These are phyloP conservation scores for Phycomyces nitens DNA, from an alignment of 192 early-diverging fungal species.

Conservation along the genomic window DNA sequence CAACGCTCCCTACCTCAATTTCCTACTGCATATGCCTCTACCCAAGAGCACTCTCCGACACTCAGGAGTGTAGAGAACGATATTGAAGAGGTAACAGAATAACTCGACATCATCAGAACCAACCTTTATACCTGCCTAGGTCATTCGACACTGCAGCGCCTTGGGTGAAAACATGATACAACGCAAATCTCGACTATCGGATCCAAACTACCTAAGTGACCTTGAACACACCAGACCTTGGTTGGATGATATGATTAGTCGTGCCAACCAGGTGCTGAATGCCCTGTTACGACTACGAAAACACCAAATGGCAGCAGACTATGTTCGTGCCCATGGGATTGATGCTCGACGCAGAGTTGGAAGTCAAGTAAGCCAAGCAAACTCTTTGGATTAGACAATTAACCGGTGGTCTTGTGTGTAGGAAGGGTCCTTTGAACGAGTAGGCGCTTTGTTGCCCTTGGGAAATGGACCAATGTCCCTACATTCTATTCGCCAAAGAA, in stretches of 20 bases:
- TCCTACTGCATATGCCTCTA: slow-evolving; percentile 1
- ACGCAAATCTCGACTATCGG: slow-evolving; percentile 6
- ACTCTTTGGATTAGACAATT: background rate
- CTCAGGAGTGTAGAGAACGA: slow-evolving; percentile 4
- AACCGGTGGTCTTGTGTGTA: background rate
- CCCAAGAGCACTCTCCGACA: background rate
- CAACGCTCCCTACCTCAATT: slow-evolving; percentile 5
- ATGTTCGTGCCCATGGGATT: background rate
- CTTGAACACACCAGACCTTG: slow-evolving; percentile 12
- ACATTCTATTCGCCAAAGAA: slow-evolving; percentile 9
- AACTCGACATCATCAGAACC: background rate
- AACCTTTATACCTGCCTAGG: background rate
- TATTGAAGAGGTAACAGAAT: slow-evolving; percentile 16
- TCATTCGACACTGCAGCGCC: slow-evolving; percentile 16
- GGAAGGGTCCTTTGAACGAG: background rate
- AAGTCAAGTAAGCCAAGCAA: slow-evolving; percentile 1
- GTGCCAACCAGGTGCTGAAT: slow-evolving; percentile 23
- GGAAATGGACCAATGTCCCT: slow-evolving; percentile 1
- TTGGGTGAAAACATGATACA: slow-evolving; percentile 24
- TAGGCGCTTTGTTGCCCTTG: background rate
- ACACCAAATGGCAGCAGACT: slow-evolving; percentile 19
- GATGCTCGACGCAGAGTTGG: background rate
- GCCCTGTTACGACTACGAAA: slow-evolving; percentile 16
- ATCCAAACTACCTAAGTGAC: slow-evolving; percentile 3
- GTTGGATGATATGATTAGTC: slow-evolving; percentile 30